A percentile compares a stretch with the other conserved stretches of the same genome.
Conservation (phyloP, 2,329 filamentous ascomycete genomes). For the Stylonectria norvegica region DNA sequence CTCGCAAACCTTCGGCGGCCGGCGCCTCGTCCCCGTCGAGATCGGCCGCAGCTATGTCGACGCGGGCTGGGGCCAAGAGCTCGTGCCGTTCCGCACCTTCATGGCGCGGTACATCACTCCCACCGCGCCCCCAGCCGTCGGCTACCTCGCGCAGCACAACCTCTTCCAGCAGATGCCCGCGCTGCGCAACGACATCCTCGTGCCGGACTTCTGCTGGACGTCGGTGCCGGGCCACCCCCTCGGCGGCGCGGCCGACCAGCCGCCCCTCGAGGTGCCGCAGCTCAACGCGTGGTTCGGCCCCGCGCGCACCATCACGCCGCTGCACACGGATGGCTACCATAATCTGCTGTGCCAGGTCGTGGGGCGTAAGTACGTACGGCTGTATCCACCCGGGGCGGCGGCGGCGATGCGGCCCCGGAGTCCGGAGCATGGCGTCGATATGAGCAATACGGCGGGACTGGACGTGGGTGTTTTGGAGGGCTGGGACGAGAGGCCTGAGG, state of each 20-base stretch:
- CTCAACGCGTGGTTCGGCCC: slow-evolving; percentile 95
- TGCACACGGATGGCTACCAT: slow-evolving; percentile 92
- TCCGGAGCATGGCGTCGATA: slow-evolving; percentile 70
- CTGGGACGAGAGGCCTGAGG: slow-evolving; percentile 44
- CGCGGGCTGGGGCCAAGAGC: slow-evolving; percentile 75
- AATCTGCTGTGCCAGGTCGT: slow-evolving; percentile 89
- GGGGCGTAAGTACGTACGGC: slow-evolving; percentile 84
- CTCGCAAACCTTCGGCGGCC: slow-evolving; percentile 68
- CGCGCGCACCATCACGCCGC: slow-evolving; percentile 78
- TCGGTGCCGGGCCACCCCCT: slow-evolving; percentile 56
- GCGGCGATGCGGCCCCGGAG: slow-evolving; percentile 58
- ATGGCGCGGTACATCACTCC: slow-evolving; percentile 56
- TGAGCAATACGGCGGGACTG: slow-evolving; percentile 83
- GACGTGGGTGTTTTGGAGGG: slow-evolving; percentile 71
- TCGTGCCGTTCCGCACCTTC: slow-evolving; percentile 73
- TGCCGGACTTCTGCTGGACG: slow-evolving; percentile 84
- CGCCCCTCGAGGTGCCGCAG: slow-evolving; percentile 56
- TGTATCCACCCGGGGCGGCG: slow-evolving; percentile 70
- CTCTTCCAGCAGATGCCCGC: slow-evolving; percentile 78
- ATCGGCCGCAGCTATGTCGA: slow-evolving; percentile 86
- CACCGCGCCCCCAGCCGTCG: slow-evolving; percentile 38
- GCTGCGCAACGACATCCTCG: slow-evolving; percentile 69
- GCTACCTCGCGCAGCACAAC: slow-evolving; percentile 90
- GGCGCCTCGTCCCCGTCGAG: slow-evolving; percentile 81
- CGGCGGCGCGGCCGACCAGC: slow-evolving; percentile 34